Conservation (phyloP, 768 basidiomycete genomes). For the Rhizopogon sp. region DNA sequence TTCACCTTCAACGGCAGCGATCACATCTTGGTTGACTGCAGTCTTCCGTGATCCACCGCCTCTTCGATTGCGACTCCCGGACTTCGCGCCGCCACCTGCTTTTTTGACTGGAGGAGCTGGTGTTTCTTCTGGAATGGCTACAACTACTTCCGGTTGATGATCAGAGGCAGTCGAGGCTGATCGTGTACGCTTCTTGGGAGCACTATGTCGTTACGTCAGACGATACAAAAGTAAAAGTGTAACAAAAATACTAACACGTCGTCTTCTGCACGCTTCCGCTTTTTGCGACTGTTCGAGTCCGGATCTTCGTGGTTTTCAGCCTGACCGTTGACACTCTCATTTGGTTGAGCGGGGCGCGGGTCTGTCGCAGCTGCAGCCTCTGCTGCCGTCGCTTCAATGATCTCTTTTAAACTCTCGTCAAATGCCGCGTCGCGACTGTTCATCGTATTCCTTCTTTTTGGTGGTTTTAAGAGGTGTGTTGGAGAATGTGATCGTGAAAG, state of each 20-base stretch:
- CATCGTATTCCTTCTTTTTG: conserved; percentile 94
- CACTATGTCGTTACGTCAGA: conserved; percentile 27
- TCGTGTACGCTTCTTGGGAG: conserved; percentile 66
- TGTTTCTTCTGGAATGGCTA: conserved; percentile 35
- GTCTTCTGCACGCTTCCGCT: conserved; percentile 73
- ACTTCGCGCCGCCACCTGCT: conserved; percentile 13
- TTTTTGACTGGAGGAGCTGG: conserved; percentile 29
- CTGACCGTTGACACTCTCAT: conserved; percentile 37
- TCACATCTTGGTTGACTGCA: conserved; percentile 16
- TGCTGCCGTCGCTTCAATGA: conserved; percentile 69
- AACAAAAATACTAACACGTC: conserved; percentile 48
- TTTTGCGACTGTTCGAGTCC: conserved; percentile 49
- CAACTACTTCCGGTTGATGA: conserved; percentile 35
- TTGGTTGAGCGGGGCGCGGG: conserved; percentile 25
- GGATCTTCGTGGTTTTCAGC: conserved; percentile 41
- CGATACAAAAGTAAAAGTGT: not conserved
- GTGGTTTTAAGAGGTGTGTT: conserved; percentile 51
- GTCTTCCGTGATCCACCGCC: conserved; percentile 26
- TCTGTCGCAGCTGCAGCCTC: conserved; percentile 57
- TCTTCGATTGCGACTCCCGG: conserved; percentile 24
- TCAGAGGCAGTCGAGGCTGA: conserved; percentile 73
- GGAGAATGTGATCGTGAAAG: conserved; percentile 77
- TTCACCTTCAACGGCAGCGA: conserved; percentile 44
- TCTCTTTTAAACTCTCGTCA: conserved; percentile 79
- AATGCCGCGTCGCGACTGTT: conserved; percentile 94